Base-by-base conservation (phyloP, 495 filamentous ascomycete genomes). In the Penicillium angulare region DNA sequence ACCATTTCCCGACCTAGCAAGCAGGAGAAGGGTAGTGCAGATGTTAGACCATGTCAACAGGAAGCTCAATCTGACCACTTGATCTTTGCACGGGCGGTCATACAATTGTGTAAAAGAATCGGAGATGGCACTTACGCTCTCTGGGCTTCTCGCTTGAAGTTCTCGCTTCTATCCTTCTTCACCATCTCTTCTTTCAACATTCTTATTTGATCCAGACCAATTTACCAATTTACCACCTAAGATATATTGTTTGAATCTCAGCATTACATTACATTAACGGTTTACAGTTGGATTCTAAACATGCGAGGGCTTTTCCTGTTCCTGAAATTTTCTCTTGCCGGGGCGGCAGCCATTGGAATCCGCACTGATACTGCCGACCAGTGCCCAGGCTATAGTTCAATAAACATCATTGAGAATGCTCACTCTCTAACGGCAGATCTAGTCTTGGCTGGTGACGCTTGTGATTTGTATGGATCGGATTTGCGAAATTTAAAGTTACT, bases 371-470 rank as follows among this genome's bases (percentile, higher is more conserved):
- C 38, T 4, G 34, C 59, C 3, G 49, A 36, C 7, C 26, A 65
- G 15, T 92, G 88, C 56, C 86, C 87, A 12, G 89, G 89, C 5
- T 95, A 95, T 60, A 78, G 71, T 15, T 88, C 85, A 32, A 77
- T 72, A 16, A 85, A 89, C 64, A 69, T 91, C 34, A 68, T 75
- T 46, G 73, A 79, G 27, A 75, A 60, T 5, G 61, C 64, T 9
- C 52, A 51, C 18, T 63, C 62, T 20, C 50, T 75, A 27, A 67
- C 57, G 7, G 88, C 87, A 0, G 81, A 88, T 40, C 72, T 95
- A 62, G 78, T 56, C 16, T 71, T 92, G 2, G 85, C 86, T 10
- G 87, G 87, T 0, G 57, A 76, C 22, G 74, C 80, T 18, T 93
- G 89, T 62, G 82, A 89, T 67, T 76, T 77, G 4, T 91, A 89